These are phyloP conservation scores for Carex kokanica DNA, from an alignment of 176 grass and related monocot species.

Conservation along the genomic window DNA sequence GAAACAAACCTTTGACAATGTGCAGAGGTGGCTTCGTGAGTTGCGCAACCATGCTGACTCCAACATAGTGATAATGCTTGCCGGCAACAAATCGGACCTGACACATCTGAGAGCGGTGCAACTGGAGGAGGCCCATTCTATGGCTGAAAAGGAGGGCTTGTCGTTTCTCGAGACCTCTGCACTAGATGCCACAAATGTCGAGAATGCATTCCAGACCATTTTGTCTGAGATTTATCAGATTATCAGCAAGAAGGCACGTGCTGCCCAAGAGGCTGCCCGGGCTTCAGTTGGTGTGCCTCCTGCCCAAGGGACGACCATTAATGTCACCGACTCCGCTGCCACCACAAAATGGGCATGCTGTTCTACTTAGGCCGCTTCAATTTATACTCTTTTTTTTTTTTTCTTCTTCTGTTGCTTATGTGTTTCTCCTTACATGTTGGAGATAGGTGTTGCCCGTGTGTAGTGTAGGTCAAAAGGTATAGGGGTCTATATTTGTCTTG, in stretches of 20 bases:
- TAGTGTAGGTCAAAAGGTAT: constrained; percentile 12
- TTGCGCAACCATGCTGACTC: constrained; percentile 73
- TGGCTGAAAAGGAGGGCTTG: constrained; percentile 77
- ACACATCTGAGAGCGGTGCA: constrained; percentile 51
- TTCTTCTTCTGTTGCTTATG: not conserved
- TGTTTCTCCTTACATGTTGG: constrained; percentile 3
- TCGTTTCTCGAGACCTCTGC: constrained; percentile 83
- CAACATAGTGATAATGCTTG: constrained; percentile 76
- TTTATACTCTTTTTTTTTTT: constrained; percentile 17
- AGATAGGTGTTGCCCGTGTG: not conserved
- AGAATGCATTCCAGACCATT: constrained; percentile 75
- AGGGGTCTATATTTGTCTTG: constrained; percentile 13
- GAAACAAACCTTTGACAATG: constrained; percentile 64
- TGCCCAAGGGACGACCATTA: constrained; percentile 56
- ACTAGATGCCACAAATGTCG: constrained; percentile 72
- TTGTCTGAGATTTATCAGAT: constrained; percentile 71
- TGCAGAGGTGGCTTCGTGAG: constrained; percentile 69
- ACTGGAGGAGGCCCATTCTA: constrained; percentile 49
- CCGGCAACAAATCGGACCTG: constrained; percentile 78
- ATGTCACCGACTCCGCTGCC: constrained; percentile 36
- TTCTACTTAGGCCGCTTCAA: constrained; percentile 35
- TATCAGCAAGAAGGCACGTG: constrained; percentile 63
- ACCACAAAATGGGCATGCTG: constrained; percentile 49
- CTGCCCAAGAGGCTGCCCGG: constrained; percentile 50
- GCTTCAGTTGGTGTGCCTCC: constrained; percentile 35